Conservation (phyloP, 495 filamentous ascomycete genomes). For the Pyronema omphalodes region DNA sequence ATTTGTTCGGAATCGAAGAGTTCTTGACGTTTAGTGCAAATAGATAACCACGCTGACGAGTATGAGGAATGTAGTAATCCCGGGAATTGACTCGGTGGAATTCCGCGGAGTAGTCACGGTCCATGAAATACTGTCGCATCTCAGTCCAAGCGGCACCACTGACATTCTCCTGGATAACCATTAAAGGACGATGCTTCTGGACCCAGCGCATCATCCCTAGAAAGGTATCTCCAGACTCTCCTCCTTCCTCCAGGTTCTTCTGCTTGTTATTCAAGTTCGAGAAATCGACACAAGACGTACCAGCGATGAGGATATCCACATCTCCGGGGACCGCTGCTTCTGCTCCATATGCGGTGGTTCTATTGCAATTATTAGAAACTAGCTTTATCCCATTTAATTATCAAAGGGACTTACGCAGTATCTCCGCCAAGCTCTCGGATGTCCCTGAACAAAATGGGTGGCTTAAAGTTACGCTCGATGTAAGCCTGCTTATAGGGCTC, state of each 20-base stretch:
- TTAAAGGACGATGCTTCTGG: constrained; percentile 34
- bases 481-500: constrained; percentile 57
- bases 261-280: constrained; percentile 35
- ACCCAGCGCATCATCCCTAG: constrained; percentile 42
- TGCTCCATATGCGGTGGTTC: constrained; percentile 55
- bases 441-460: constrained; percentile 48
- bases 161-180: constrained; percentile 66
- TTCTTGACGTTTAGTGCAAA: constrained; percentile 36
- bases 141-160: constrained; percentile 40
- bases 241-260: constrained; percentile 32
- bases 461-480: constrained; percentile 55
- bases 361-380: constrained; percentile 20
- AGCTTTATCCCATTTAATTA: constrained; percentile 1
- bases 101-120: constrained; percentile 37
- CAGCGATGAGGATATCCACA: constrained; percentile 53
- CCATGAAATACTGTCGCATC: constrained; percentile 33
- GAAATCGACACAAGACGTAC: constrained; percentile 65
- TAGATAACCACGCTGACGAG: constrained; percentile 53
- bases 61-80: constrained; percentile 64
- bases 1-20: constrained; percentile 24
- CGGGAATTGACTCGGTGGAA: constrained; percentile 44
- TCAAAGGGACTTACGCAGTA: constrained; percentile 36
- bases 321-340: constrained; percentile 37
- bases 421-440: constrained; percentile 38
- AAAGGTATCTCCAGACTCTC: constrained; percentile 57